These are phyloP conservation scores for Phytophthora pinifolia DNA, from an alignment of 352 stramenopile genomes.

Conservation along the genomic window DNA sequence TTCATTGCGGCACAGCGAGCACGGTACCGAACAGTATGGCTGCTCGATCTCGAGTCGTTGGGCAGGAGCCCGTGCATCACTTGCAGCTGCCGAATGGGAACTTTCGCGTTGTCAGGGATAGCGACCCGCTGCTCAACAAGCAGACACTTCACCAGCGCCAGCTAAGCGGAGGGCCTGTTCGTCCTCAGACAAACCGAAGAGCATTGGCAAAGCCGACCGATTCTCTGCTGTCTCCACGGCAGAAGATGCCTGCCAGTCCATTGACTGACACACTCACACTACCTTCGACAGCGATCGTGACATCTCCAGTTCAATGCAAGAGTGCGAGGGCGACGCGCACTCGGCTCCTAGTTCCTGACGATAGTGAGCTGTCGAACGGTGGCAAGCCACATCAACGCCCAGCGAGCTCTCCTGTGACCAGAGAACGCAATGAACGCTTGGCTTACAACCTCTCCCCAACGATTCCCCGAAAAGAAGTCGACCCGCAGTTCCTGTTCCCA, in stretches of 20 bases:
- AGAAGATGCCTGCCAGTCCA: conserved; percentile 13
- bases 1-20: not conserved
- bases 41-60: conserved; percentile 1
- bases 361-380: not conserved
- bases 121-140: conserved; percentile 35
- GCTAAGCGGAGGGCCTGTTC: conserved; percentile 7
- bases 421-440: conserved; percentile 1
- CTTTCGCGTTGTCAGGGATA: conserved; percentile 26
- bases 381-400: conserved; percentile 6
- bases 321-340: no score
- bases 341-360: conserved; percentile 4
- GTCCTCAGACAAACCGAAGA: conserved; percentile 11
- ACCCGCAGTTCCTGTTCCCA: conserved; percentile 20
- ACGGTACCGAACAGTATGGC: no score
- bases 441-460: conserved; percentile 6
- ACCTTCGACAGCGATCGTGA: conserved; percentile 5
- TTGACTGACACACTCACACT: not conserved
- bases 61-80: conserved; percentile 17
- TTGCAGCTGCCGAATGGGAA: conserved; percentile 44
- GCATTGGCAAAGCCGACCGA: conserved; percentile 5
- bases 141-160: conserved; percentile 35
- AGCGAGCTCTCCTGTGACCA: conserved; percentile 14
- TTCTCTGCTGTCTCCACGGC: conserved; percentile 22
- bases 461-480: not conserved
- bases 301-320: conserved; percentile 14